phyloP scores from a whole-genome alignment of 2,329 filamentous ascomycete genomes.

The Aspergillus brunneoviolaceus region DNA sequence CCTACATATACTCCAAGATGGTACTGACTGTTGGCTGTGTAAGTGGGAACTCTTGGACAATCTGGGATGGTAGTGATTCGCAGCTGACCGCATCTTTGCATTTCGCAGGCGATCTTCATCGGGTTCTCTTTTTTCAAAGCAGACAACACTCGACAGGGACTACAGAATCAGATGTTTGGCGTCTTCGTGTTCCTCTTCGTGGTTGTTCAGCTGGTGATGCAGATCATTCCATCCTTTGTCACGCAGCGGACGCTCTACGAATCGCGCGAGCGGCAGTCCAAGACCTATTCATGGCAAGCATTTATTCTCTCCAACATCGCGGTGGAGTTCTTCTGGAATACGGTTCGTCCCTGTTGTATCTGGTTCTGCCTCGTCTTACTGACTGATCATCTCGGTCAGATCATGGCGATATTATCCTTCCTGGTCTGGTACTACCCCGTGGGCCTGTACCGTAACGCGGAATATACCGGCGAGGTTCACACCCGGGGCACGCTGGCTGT shows the following conservation, averaged over 20 bases:
- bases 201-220: slow-evolving; percentile 57
- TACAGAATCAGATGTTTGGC: slow-evolving; percentile 84
- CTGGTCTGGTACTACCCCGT: slow-evolving; percentile 64
- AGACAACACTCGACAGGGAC: slow-evolving; percentile 69
- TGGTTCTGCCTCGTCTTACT: background rate
- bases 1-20: slow-evolving; percentile 80
- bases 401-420: slow-evolving; percentile 59
- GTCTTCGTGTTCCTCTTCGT: slow-evolving; percentile 79
- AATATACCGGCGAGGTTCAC: slow-evolving; percentile 29
- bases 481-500: slow-evolving; percentile 62
- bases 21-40: slow-evolving; percentile 58
- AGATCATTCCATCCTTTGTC: slow-evolving; percentile 58
- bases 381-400: slow-evolving; percentile 21
- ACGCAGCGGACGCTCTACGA: slow-evolving; percentile 57
- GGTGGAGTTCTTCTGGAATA: slow-evolving; percentile 65
- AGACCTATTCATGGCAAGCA: slow-evolving; percentile 68
- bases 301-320: slow-evolving; percentile 69
- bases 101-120: slow-evolving; percentile 64
- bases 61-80: slow-evolving; percentile 12
- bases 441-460: slow-evolving; percentile 25
- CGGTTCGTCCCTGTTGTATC: background rate
- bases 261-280: slow-evolving; percentile 59
- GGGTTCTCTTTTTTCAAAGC: slow-evolving; percentile 77
- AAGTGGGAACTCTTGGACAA: background rate
- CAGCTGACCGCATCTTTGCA: slow-evolving; percentile 12